Evolutionary conservation across 2,329 filamentous ascomycete species (phyloP).

Genomic region (Xylaria sp.): DNA sequence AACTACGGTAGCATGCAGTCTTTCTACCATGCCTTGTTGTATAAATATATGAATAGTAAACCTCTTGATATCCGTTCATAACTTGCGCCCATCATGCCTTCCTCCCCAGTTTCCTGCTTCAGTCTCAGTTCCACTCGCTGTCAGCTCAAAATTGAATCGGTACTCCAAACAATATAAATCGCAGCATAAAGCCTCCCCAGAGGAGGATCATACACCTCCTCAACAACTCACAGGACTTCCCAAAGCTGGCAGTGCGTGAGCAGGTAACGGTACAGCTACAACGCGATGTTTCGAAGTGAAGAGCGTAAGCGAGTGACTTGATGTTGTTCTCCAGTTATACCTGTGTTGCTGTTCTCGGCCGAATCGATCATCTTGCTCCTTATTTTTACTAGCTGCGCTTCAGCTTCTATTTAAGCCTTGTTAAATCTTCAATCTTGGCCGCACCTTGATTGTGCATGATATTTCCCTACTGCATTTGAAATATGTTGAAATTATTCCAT

Average conservation of each 20-base stretch:
- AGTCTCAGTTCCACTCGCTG: too few relatives aligned
- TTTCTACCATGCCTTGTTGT: too few relatives aligned
- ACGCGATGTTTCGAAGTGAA: constrained; percentile 36
- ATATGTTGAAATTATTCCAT: too few relatives aligned
- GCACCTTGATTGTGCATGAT: background rate
- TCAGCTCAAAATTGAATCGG: too few relatives aligned
- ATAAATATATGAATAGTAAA: too few relatives aligned
- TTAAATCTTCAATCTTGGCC: constrained; percentile 20
- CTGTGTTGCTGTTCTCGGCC: constrained; percentile 2
- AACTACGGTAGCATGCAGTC: too few relatives aligned
- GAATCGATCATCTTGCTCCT: background rate
- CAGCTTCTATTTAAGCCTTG: constrained; percentile 15
- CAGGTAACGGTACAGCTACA: constrained; percentile 38
- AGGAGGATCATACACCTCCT: constrained; percentile 28
- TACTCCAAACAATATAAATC: constrained; percentile 34
- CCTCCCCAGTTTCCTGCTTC: too few relatives aligned
- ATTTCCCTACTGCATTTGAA: too few relatives aligned
- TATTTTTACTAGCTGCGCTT: constrained; percentile 13
- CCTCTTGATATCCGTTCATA: too few relatives aligned
- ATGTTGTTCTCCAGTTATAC: constrained; percentile 28
- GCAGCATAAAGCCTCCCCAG: constrained; percentile 33
- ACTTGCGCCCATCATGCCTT: too few relatives aligned
- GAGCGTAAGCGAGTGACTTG: constrained; percentile 28
- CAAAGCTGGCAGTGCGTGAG: constrained; percentile 38
- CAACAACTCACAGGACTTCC: constrained; percentile 34